Evolutionary conservation across 768 basidiomycete genomes (phyloP), one percentile per base, ranked within the genome.

Genomic region (Russula abietina): DNA sequence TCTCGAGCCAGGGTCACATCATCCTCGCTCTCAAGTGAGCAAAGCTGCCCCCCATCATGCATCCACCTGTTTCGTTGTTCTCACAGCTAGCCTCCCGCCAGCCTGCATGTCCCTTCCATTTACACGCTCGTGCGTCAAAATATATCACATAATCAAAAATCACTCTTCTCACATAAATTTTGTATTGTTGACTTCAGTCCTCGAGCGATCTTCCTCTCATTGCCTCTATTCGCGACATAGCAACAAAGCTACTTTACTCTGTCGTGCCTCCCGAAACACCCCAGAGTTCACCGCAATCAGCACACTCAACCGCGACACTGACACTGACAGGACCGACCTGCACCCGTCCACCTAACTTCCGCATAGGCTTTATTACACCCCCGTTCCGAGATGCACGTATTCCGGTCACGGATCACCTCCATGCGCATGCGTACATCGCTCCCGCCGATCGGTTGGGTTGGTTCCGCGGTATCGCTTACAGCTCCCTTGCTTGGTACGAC

Each of bases 311-410:
- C 55, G 64, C 30, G 11, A 36, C 57, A 50, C 39, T 67, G 11
- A 36, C 57, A 50, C 39, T 67, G 45, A 58, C 46, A n/a, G 76
- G 11, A 19, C 62, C 28, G 39, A 17, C 33, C 68, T 72, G n/a
- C 66, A 72, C 14, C 67, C 71, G 39, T 60, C 71, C 36, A 72
- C 76, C 66, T 14, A 62, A 33, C 69, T 83, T 87, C 68, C 81
- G 79, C 55, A 84, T 90, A 64, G 88, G 88, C 43, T 91, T 90
- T 75, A 89, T 90, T 64, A 87, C 88, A 0, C 83, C 87, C 17
- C 88, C 88, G 0, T 88, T 89, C 75, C 84, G 79, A 68, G 89
- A 91, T 70, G 83, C 75, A 73, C 88, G 87, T 71, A 88, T 90
- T 46, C 89, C 89, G 16, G 82, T 91, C 53, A 87, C 84, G 30